Evolutionary conservation across 139 green algal genomes (phyloP).

Genomic region (Micractinium conductrix): DNA sequence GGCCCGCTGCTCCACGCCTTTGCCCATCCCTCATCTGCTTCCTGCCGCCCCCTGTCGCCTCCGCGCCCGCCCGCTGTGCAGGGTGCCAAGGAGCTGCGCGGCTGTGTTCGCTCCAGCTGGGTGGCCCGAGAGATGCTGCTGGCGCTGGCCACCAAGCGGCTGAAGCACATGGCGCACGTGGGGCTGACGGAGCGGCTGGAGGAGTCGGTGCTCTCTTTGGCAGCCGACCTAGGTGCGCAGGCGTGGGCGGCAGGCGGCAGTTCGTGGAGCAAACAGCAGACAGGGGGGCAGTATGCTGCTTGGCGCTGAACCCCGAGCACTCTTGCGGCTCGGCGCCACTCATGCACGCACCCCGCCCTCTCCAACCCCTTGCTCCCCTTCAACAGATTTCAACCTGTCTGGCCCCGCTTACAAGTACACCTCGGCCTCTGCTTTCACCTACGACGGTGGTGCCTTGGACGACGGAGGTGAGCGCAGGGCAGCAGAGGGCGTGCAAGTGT

Average conservation of each 20-base stretch:
- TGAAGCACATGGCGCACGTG: slow-evolving; percentile 73
- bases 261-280: background rate
- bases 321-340: too few relatives aligned
- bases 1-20: background rate
- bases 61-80: background rate
- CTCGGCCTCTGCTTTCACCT: slow-evolving; percentile 15
- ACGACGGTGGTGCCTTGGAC: background rate
- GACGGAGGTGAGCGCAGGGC: slow-evolving; percentile 17
- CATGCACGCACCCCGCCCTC: too few relatives aligned
- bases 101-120: slow-evolving; percentile 51
- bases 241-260: background rate
- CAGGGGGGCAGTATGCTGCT: background rate
- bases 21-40: background rate
- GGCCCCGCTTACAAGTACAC: slow-evolving; percentile 51
- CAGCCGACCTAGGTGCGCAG: slow-evolving; percentile 44
- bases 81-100: slow-evolving; percentile 57
- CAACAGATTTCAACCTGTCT: slow-evolving; percentile 41
- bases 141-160: slow-evolving; percentile 50
- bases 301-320: too few relatives aligned
- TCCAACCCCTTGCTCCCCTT: too few relatives aligned
- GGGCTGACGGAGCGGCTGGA: slow-evolving; percentile 72
- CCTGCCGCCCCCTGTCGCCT: too few relatives aligned
- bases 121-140: slow-evolving; percentile 38
- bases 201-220: slow-evolving; percentile 60
- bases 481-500: too few relatives aligned